phyloP scores from a whole-genome alignment of 176 grass and related monocot genomes.

The Oryza meridionalis region DNA sequence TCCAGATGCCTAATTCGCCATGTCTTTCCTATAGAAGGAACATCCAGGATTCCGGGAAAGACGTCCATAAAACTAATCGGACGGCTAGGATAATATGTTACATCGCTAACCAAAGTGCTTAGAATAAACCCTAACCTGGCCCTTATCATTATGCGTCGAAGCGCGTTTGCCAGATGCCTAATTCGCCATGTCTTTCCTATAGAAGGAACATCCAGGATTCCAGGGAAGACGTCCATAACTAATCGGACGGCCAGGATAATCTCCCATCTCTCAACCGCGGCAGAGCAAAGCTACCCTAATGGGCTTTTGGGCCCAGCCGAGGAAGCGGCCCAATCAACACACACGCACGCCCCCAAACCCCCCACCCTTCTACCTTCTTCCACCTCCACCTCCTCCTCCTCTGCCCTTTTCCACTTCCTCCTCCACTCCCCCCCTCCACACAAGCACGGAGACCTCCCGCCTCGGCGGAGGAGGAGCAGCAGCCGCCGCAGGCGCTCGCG shows the following conservation, averaged over 20 bases:
- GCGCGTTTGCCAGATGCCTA: too few relatives aligned
- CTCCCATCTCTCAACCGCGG: neutral
- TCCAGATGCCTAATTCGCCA: too few relatives aligned
- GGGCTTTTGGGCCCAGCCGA: neutral
- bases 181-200: too few relatives aligned
- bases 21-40: too few relatives aligned
- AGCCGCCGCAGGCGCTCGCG: neutral
- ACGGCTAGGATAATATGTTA: too few relatives aligned
- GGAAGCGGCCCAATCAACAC: neutral
- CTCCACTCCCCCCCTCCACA: constrained; percentile 2
- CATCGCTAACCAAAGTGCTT: too few relatives aligned
- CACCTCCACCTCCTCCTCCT: neutral
- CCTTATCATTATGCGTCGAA: too few relatives aligned
- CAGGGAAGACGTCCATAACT: neutral
- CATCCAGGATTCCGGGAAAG: too few relatives aligned
- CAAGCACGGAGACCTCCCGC: constrained; percentile 36
- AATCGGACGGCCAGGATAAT: neutral
- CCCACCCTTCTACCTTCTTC: neutral
- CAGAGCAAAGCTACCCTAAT: too few relatives aligned
- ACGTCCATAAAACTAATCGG: too few relatives aligned
- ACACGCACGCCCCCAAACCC: too few relatives aligned
- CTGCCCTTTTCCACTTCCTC: constrained; percentile 14
- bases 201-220: neutral
- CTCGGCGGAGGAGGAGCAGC: neutral
- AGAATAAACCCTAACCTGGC: too few relatives aligned